Percentiles rank a stretch among this genome's conserved stretches.
Conservation (phyloP, 1,139 yeast species). For the Meyerozyma sp. region DNA sequence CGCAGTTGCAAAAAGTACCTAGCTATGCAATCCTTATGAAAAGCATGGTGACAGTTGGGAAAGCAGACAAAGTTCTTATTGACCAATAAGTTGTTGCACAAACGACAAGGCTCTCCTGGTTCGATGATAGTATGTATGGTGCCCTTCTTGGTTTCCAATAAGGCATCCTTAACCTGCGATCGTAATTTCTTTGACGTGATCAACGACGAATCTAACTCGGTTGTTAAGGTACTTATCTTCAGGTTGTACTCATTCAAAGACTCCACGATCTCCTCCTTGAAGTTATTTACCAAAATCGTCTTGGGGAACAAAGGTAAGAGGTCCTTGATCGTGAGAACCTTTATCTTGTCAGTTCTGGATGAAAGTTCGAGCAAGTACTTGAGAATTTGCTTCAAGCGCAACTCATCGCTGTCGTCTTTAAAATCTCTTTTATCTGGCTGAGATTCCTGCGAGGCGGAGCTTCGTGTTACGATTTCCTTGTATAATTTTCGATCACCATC, state of each 20-base stretch:
- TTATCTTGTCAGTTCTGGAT: constrained; percentile 8
- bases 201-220: constrained; percentile 75
- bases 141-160: constrained; percentile 36
- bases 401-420: constrained; percentile 6
- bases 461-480: not conserved
- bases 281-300: constrained; percentile 70
- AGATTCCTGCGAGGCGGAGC: not conserved
- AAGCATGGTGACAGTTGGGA: constrained; percentile 82
- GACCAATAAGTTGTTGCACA: constrained; percentile 64
- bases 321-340: constrained; percentile 64
- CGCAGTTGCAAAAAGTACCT: constrained; percentile 51
- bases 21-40: constrained; percentile 83
- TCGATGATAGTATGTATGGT: constrained; percentile 47
- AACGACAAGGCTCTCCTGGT: constrained; percentile 79
- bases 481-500: not conserved
- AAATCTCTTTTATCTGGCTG: not conserved
- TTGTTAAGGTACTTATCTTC: constrained; percentile 56
- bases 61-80: constrained; percentile 73
- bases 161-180: constrained; percentile 48
- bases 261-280: constrained; percentile 76
- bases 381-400: constrained; percentile 20
- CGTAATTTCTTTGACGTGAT: constrained; percentile 58
- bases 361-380: constrained; percentile 46
- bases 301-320: constrained; percentile 82
- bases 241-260: constrained; percentile 71